phyloP scores from a whole-genome alignment of 2,329 filamentous ascomycete genomes.

The Elsinoe batatas region DNA sequence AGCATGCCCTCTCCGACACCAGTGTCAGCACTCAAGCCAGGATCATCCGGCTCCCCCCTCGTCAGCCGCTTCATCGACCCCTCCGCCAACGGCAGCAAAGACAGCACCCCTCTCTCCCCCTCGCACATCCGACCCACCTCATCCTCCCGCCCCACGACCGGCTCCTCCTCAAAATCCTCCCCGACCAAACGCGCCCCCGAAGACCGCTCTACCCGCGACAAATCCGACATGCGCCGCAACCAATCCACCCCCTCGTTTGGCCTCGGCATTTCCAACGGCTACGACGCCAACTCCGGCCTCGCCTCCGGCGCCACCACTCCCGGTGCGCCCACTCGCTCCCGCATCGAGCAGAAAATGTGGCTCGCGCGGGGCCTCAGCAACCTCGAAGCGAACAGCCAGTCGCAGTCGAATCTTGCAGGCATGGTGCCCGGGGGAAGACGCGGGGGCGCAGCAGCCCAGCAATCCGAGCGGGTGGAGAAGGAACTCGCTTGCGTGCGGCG shows the following conservation, averaged over 20 bases:
- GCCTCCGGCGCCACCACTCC: slow-evolving; percentile 15
- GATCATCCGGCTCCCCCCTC: slow-evolving; percentile 21
- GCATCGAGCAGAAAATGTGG: slow-evolving; percentile 67
- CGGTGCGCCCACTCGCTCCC: slow-evolving; percentile 36
- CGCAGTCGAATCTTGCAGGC: slow-evolving; percentile 41
- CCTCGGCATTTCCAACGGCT: slow-evolving; percentile 3
- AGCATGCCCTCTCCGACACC: neutral
- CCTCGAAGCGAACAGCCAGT: slow-evolving; percentile 49
- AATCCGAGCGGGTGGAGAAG: slow-evolving; percentile 59
- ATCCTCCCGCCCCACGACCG: slow-evolving; percentile 5
- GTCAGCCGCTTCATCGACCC: slow-evolving; percentile 37
- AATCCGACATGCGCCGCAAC: slow-evolving; percentile 15
- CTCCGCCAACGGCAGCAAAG: slow-evolving; percentile 26
- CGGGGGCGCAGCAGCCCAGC: slow-evolving; percentile 46
- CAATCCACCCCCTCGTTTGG: slow-evolving; percentile 16
- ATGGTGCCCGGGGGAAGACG: slow-evolving; percentile 29
- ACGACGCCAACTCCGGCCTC: slow-evolving; percentile 24
- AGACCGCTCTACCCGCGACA: slow-evolving; percentile 3
- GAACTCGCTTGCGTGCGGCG: slow-evolving; percentile 66
- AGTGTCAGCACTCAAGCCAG: neutral
- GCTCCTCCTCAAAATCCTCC: slow-evolving; percentile 4
- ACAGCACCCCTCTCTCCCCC: slow-evolving; percentile 27
- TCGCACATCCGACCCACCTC: slow-evolving; percentile 11
- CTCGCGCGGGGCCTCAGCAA: slow-evolving; percentile 63
- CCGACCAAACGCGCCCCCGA: slow-evolving; percentile 3